These are phyloP conservation scores for Atractiella rhizophila DNA, from an alignment of 768 basidiomycete species.

Conservation along the genomic window DNA sequence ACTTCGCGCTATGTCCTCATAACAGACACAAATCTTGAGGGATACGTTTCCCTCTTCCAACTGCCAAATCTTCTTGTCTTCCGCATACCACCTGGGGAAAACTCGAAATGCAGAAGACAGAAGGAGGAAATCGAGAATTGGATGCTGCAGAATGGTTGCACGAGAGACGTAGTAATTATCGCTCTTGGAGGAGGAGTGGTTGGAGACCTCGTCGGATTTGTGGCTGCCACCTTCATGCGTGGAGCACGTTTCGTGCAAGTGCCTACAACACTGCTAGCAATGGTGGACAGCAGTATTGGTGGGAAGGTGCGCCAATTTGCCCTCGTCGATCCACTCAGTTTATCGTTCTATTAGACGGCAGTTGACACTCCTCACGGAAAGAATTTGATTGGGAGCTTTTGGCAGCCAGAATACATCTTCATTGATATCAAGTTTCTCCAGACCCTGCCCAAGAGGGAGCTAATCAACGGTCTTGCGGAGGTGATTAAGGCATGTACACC, in stretches of 20 bases:
- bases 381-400: slow-evolving; percentile 93
- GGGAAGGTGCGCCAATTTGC: slow-evolving; percentile 33
- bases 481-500: slow-evolving; percentile 51
- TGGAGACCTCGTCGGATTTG: slow-evolving; percentile 86
- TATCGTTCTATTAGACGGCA: slow-evolving; percentile 36
- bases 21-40: slow-evolving; percentile 65
- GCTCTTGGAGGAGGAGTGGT: slow-evolving; percentile 93
- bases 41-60: slow-evolving; percentile 17
- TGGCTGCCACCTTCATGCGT: slow-evolving; percentile 84
- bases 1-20: slow-evolving; percentile 73
- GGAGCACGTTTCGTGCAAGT: slow-evolving; percentile 88
- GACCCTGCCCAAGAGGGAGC: slow-evolving; percentile 69
- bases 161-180: slow-evolving; percentile 72
- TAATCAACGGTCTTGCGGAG: slow-evolving; percentile 98
- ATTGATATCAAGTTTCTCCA: slow-evolving; percentile 91
- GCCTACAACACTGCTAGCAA: slow-evolving; percentile 82
- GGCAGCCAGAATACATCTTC: slow-evolving; percentile 93
- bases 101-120: slow-evolving; percentile 65
- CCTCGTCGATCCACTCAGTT: neutral
- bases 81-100: slow-evolving; percentile 71
- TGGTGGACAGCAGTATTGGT: slow-evolving; percentile 95
- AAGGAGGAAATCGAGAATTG: slow-evolving; percentile 90
- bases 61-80: slow-evolving; percentile 40
- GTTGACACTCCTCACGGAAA: slow-evolving; percentile 96
- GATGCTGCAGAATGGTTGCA: slow-evolving; percentile 61